These are phyloP conservation scores for Murraya paniculata DNA, from an alignment of 345 rosid genomes.

Conservation along the genomic window DNA sequence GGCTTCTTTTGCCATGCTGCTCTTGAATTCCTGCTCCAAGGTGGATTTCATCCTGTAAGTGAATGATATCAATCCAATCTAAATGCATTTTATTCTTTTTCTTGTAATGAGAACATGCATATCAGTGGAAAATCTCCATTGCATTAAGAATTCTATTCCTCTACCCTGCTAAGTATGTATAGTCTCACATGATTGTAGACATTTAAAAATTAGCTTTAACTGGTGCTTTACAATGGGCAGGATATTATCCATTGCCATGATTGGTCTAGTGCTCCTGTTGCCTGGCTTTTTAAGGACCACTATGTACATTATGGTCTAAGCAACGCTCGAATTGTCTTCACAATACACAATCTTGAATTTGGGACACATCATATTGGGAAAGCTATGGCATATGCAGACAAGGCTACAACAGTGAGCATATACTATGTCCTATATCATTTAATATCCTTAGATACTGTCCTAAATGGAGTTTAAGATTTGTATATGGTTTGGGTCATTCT, in stretches of 20 bases:
- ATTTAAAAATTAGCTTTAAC: background rate
- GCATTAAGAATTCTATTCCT: background rate
- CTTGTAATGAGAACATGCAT: background rate
- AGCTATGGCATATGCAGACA: constrained; percentile 83
- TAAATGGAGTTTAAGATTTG: background rate
- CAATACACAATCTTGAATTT: constrained; percentile 91
- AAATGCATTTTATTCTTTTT: background rate
- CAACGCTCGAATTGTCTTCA: constrained; percentile 80
- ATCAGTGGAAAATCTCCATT: background rate
- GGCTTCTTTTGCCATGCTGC: constrained; percentile 96
- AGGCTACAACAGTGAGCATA: constrained; percentile 77
- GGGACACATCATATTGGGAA: constrained; percentile 64
- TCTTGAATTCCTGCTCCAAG: constrained; percentile 83
- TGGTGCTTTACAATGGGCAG: constrained; percentile 37
- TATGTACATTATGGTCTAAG: constrained; percentile 75
- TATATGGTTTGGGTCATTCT: background rate
- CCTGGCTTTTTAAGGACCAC: constrained; percentile 83
- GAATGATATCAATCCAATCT: background rate
- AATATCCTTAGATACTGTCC: background rate
- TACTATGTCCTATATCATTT: background rate
- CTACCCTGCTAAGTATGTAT: background rate
- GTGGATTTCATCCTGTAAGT: constrained; percentile 85
- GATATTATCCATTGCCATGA: constrained; percentile 97
- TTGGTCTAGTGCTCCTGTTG: constrained; percentile 93
- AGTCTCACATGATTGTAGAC: background rate